Evolutionary conservation across 2,329 filamentous ascomycete genomes (phyloP).

Genomic region (Verruconis gallopava): DNA sequence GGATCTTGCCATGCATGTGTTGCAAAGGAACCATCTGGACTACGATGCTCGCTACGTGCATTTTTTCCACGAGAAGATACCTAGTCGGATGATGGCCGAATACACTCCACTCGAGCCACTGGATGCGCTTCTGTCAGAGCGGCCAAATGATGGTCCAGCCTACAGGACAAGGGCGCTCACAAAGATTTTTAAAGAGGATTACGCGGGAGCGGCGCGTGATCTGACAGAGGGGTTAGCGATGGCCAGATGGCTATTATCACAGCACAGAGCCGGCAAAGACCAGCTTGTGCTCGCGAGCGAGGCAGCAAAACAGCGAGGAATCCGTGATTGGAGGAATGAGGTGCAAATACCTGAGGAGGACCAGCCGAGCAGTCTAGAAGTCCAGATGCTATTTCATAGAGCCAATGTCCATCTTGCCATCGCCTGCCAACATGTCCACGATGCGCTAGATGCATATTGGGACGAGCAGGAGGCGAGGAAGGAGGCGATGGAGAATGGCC

Average conservation of each 20-base stretch:
- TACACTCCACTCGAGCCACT: slow-evolving; percentile 55
- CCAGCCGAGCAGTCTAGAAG: slow-evolving; percentile 62
- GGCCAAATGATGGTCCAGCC: slow-evolving; percentile 51
- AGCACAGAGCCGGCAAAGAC: slow-evolving; percentile 37
- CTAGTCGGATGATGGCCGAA: slow-evolving; percentile 58
- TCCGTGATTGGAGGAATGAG: slow-evolving; percentile 34
- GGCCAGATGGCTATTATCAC: slow-evolving; percentile 39
- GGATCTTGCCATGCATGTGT: slow-evolving; percentile 59
- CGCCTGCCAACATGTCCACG: slow-evolving; percentile 52
- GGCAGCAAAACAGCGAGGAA: slow-evolving; percentile 14
- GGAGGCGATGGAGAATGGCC: slow-evolving; percentile 5
- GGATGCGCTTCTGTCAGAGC: slow-evolving; percentile 51
- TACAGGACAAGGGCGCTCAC: slow-evolving; percentile 63
- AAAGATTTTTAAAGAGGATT: slow-evolving; percentile 63
- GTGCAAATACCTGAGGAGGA: slow-evolving; percentile 45
- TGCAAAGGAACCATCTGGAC: slow-evolving; percentile 56
- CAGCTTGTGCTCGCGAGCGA: slow-evolving; percentile 40
- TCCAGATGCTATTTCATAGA: slow-evolving; percentile 64
- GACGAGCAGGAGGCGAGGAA: slow-evolving; percentile 25
- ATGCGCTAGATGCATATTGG: slow-evolving; percentile 38
- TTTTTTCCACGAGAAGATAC: slow-evolving; percentile 86
- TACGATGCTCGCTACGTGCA: slow-evolving; percentile 75
- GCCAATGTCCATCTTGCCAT: slow-evolving; percentile 59
- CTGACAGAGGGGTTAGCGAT: slow-evolving; percentile 52
- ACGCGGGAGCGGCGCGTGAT: slow-evolving; percentile 55